Base-by-base conservation (phyloP, 495 filamentous ascomycete species). In the Hypoxylon perforatum region DNA sequence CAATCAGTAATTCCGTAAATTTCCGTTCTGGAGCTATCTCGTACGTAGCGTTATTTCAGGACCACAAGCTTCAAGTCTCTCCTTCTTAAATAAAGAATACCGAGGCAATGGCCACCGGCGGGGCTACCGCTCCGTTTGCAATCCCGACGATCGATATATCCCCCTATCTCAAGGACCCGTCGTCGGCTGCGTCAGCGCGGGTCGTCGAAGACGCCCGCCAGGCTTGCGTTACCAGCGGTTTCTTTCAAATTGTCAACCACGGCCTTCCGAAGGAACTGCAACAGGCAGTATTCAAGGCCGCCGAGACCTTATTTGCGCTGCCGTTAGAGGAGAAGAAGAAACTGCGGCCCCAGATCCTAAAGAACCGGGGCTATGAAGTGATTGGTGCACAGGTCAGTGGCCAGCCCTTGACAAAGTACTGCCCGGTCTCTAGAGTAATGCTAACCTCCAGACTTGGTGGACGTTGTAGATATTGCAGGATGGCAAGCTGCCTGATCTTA, bases 181-280 rank as follows among this genome's bases (percentile, higher is more conserved):
- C 48, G 11, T 71, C 65, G n/a, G 12, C 61, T 39, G 73, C 38
- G 3, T 61, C 73, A 10, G 50, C 60, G 15, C 35, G 18, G 19
- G 61, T 70, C 12, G 56, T 70, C 4, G 65, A 69, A 19, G 21
- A 74, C n/a, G 60, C 86, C 10, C 75, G 76, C 14, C 77, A 80
- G 39, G 84, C 84, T 1, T 87, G 84, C 55, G 77, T 76, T 0
- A 76, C 78, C 4, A 83, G 83, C 25, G 85, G 86, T 0, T 88
- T 69, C 72, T 86, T 88, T 70, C 83, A 85, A 28, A 76, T 86
- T 28, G 78, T 75, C 22, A 76, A 74, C 23, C 68, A 70, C 19
- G 78, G 80, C 1, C 73, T 87, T 10, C 62, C 81, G 2, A 58
- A 72, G 5, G 56, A 72, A 1, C 53, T 79, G 14, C 75, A 79